Conservation (phyloP, 1,284 basidiomycete species). For the Malassezia cuniculi region DNA sequence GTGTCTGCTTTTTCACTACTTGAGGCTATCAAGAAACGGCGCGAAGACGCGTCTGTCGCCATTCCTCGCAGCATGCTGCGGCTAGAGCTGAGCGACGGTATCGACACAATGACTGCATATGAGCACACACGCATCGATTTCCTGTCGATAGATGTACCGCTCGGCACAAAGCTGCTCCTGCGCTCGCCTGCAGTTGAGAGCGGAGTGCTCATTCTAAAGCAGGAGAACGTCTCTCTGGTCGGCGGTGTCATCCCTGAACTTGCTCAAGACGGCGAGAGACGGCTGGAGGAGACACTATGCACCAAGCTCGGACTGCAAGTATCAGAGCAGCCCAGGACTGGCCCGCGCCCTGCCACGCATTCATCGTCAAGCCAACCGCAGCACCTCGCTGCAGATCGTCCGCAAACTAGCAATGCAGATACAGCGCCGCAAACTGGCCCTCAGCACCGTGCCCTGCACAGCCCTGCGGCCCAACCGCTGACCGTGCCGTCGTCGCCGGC, state of each 20-base stretch:
- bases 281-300: slow-evolving; percentile 3
- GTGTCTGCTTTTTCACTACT: slow-evolving; percentile 8
- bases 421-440: too few relatives aligned
- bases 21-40: slow-evolving; percentile 1
- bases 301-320: background rate
- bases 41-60: background rate
- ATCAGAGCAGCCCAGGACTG: too few relatives aligned
- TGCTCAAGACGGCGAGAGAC: slow-evolving; percentile 1
- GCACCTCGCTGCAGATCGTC: too few relatives aligned
- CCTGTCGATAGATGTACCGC: background rate
- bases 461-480: too few relatives aligned
- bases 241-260: slow-evolving; percentile 7
- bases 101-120: background rate
- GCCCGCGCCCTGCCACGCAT: too few relatives aligned
- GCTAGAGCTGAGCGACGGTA: slow-evolving; percentile 6
- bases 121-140: slow-evolving; percentile 6
- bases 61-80: slow-evolving; percentile 12
- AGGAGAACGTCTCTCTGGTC: background rate
- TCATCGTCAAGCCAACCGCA: too few relatives aligned
- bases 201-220: background rate
- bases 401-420: too few relatives aligned
- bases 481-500: too few relatives aligned
- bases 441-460: too few relatives aligned
- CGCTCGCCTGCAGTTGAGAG: background rate
- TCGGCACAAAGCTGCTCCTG: slow-evolving; percentile 10